Base-by-base conservation (phyloP, 2,329 filamentous ascomycete species). In the Ophiostoma piceae region DNA sequence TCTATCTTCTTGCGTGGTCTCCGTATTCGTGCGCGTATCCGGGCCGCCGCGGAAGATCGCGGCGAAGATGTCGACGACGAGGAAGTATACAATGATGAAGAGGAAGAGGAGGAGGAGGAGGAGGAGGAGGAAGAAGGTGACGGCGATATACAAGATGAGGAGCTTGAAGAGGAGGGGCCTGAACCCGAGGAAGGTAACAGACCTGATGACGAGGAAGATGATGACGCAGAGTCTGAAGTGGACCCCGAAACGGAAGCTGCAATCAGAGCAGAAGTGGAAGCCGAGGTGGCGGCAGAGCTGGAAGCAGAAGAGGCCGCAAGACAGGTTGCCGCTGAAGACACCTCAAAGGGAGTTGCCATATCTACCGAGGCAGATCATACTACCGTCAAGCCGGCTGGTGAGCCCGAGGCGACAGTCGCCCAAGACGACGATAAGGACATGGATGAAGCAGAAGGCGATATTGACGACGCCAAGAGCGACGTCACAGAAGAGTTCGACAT, bases 1-100 rank as follows among this genome's bases (percentile, higher is more conserved):
- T 87, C 88, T 71, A 88, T 89, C 75, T 90, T 97, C 72, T 78
- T 96, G 72, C 88, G 92, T 79, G 91, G 88, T 0, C 76, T 98
- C 76, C 84, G 92, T 54, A 92, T 97, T 60, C 84, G 88, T 39
- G 87, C 94, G 77, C 84, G 90, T 71, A 88, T 96, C 47, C 90
- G 88, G 77, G 85, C 82, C 0, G 84, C 84, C 1, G 84, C 85
- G 9, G 66, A 67, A 3, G 81, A 82, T 60, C 80, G 80, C 0
- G 80, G 81, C 22, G 82, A 84, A 47, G 81, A 83, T 70, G 78
- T 76, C 35, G 78, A 78, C 57, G 78, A 77, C 12, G 73, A 62
- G 9, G 73, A 62, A 6, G 67, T 5, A 22, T 67, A 69, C 37
- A 35, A 47, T 0, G 71, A 73, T 16, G 35, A 29, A 29, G 26